Evolutionary conservation across 2,329 filamentous ascomycete species (phyloP).

Genomic region (Penicillium sp.): DNA sequence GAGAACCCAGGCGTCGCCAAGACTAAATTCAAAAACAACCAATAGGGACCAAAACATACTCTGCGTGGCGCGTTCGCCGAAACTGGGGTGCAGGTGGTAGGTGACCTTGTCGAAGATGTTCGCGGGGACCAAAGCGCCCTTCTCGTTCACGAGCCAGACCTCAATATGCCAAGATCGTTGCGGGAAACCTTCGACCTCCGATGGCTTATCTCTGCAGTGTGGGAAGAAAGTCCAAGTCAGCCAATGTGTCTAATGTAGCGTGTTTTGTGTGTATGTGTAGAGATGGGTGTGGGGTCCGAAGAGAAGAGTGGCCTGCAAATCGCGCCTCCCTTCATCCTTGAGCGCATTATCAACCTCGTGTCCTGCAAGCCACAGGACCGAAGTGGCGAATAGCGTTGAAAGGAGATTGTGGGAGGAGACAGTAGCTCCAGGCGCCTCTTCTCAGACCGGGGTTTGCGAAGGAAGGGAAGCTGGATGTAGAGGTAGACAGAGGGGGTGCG

Average conservation of each 20-base stretch:
- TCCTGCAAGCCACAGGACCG: neutral
- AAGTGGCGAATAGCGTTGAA: neutral
- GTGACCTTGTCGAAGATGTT: conserved; percentile 87
- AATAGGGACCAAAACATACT: conserved; percentile 56
- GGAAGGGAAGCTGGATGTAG: neutral
- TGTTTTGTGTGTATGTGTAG: neutral
- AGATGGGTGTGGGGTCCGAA: neutral
- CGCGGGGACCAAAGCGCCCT: conserved; percentile 79
- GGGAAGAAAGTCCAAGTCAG: conserved; percentile 8
- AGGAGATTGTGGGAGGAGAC: neutral
- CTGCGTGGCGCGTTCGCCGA: conserved; percentile 76
- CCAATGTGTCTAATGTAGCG: neutral
- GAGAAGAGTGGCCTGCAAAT: neutral
- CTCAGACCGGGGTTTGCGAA: neutral
- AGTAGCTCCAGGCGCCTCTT: neutral
- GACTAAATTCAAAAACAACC: neutral
- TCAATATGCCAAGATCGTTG: conserved; percentile 91
- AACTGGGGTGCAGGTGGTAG: conserved; percentile 92
- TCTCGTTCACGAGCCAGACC: conserved; percentile 79
- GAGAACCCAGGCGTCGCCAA: neutral
- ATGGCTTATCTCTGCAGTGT: conserved; percentile 68
- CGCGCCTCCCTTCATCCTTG: neutral
- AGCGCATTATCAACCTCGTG: neutral
- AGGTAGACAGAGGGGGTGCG: conserved; percentile 26
- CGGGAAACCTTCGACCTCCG: conserved; percentile 81